Evolutionary conservation across 768 basidiomycete genomes (phyloP), one percentile per base, ranked within the genome.

Genomic region (Russula vinacea): DNA sequence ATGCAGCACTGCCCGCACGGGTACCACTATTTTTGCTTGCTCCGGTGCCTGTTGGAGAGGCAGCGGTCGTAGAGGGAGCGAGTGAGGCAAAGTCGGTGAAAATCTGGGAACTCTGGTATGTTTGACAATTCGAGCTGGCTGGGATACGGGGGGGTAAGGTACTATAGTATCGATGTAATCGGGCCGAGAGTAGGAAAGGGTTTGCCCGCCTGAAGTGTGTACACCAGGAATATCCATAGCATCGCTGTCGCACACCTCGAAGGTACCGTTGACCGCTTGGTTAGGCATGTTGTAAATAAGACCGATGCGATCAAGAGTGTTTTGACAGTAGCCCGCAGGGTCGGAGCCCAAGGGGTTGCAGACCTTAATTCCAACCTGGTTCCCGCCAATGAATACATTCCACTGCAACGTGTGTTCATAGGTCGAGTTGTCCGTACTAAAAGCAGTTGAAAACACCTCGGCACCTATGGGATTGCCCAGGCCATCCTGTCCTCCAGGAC

Each of bases 381-480:
- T 73, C 29, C 79, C 80, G 55, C 90, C 90, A 71, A 90, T 84
- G 79, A 92, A 92, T 72, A 83, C 81, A 74, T 81, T 81, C 89
- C 90, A 91, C 68, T 89, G 83, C 44, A 77, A 75, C 39, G 86
- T 79, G 70, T 92, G 90, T 10, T 73, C 70, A 71, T 76, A 79
- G 0, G 35, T 4, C 19, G 76, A 72, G 67, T 79, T 80, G 66
- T 80, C 71, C 19, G 78, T 74, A 72, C 74, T 56, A 40, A 79
- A 86, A 13, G 76, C 80, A 64, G 76, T 85, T 0, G 88, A 84
- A 77, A 81, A 92, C 49, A 90, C 62, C 32, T 91, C 73, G 55
- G 84, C 88, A 67, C 90, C 90, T 32, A 90, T 77, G 3, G 89
- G 89, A 76, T 92, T 94, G n/a, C 91, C 92, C 66, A 87, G 83